Evolutionary conservation across 2,329 filamentous ascomycete genomes (phyloP).

Genomic region (Diplocarpon mali): DNA sequence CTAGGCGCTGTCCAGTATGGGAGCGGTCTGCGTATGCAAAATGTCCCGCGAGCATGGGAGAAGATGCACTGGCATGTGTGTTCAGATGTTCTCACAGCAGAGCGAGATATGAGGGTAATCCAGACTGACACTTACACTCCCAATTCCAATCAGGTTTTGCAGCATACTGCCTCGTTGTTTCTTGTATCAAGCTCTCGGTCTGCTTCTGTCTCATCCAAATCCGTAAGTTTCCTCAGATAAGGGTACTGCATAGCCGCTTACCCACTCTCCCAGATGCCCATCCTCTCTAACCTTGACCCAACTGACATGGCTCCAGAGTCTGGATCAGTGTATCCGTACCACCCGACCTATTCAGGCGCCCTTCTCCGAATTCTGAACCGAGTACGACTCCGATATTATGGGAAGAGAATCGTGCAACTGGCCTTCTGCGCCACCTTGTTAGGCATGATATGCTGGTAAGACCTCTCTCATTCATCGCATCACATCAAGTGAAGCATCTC

Average conservation of each 20-base stretch:
- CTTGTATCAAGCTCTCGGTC: slow-evolving; percentile 25
- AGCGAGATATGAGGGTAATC: background rate
- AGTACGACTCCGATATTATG: slow-evolving; percentile 17
- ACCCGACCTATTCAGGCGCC: slow-evolving; percentile 21
- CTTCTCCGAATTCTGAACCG: slow-evolving; percentile 20
- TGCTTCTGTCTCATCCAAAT: slow-evolving; percentile 25
- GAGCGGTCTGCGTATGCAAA: slow-evolving; percentile 21
- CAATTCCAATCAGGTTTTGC: slow-evolving; percentile 20
- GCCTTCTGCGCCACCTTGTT: slow-evolving; percentile 24
- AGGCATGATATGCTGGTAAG: slow-evolving; percentile 24
- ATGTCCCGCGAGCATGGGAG: slow-evolving; percentile 19
- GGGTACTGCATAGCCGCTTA: background rate
- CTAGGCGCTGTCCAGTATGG: slow-evolving; percentile 21
- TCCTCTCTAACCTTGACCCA: background rate
- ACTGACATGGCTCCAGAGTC: slow-evolving; percentile 11
- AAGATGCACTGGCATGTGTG: slow-evolving; percentile 21
- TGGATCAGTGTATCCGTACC: slow-evolving; percentile 23
- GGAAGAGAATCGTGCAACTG: slow-evolving; percentile 20
- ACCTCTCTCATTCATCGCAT: background rate
- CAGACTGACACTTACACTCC: background rate
- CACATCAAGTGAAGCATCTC: no score
- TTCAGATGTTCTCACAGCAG: slow-evolving; percentile 4
- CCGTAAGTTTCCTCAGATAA: slow-evolving; percentile 13
- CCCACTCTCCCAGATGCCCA: slow-evolving; percentile 4
- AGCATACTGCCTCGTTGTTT: slow-evolving; percentile 22